phyloP scores from a whole-genome alignment of 2,329 filamentous ascomycete species.

The Akanthomyces dipterigenus region DNA sequence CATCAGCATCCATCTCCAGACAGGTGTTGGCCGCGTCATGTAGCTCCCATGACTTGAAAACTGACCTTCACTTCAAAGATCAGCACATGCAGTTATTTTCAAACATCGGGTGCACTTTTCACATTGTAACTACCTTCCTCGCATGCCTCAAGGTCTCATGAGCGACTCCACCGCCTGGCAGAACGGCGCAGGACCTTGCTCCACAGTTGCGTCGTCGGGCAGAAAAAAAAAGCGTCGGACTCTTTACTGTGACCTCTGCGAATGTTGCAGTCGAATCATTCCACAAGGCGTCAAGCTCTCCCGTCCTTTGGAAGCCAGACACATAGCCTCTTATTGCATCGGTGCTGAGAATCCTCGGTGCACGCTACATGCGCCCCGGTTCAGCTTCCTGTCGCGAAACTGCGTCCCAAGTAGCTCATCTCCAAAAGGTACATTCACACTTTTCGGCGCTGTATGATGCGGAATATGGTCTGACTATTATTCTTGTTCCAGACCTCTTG shows the following conservation, averaged over 20 bases:
- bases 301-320: background rate
- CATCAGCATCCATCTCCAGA: background rate
- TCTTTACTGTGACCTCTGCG: background rate
- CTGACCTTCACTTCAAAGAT: background rate
- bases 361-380: background rate
- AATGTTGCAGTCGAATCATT: background rate
- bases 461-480: background rate
- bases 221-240: background rate
- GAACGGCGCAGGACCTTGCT: background rate
- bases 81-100: background rate
- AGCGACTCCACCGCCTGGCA: slow-evolving; percentile 7
- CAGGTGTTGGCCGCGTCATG: background rate
- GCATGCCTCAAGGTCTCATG: background rate
- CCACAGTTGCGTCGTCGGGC: background rate
- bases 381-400: background rate
- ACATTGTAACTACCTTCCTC: background rate
- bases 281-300: background rate
- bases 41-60: background rate
- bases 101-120: background rate
- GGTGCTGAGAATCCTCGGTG: background rate
- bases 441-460: background rate
- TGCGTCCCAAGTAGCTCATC: background rate
- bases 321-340: background rate
- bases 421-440: background rate
- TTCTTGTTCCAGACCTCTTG: background rate